These are phyloP conservation scores for Aspergillus vadensis DNA, from an alignment of 2,329 filamentous ascomycete genomes.

Conservation along the genomic window DNA sequence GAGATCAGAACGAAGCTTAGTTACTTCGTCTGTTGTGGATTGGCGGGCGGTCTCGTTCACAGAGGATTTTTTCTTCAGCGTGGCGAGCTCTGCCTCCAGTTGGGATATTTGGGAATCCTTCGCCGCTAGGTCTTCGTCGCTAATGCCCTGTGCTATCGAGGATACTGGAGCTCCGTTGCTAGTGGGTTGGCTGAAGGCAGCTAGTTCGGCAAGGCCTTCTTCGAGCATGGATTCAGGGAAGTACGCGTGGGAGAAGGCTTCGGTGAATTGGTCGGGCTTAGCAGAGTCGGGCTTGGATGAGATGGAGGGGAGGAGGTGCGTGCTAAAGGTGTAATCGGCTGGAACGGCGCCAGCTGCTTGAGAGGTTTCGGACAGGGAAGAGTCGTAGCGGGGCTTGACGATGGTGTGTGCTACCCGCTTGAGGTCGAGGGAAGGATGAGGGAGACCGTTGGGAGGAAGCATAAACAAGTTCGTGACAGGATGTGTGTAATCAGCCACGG, in stretches of 20 bases:
- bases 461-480: slow-evolving; percentile 82
- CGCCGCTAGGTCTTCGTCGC: slow-evolving; percentile 23
- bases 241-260: slow-evolving; percentile 41
- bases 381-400: slow-evolving; percentile 69
- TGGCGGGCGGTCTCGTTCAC: slow-evolving; percentile 41
- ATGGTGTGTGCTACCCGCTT: slow-evolving; percentile 62
- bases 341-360: slow-evolving; percentile 42
- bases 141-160: slow-evolving; percentile 12
- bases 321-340: slow-evolving; percentile 45
- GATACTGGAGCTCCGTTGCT: slow-evolving; percentile 23
- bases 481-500: slow-evolving; percentile 72
- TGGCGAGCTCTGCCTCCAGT: slow-evolving; percentile 44
- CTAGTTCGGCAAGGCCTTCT: slow-evolving; percentile 45
- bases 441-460: slow-evolving; percentile 60
- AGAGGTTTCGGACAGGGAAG: slow-evolving; percentile 39
- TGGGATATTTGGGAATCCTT: slow-evolving; percentile 31
- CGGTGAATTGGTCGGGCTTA: slow-evolving; percentile 33
- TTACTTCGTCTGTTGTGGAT: slow-evolving; percentile 37
- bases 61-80: slow-evolving; percentile 41
- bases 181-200: slow-evolving; percentile 30
- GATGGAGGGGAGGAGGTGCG: slow-evolving; percentile 36
- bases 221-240: slow-evolving; percentile 44
- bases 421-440: slow-evolving; percentile 32
- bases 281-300: slow-evolving; percentile 11
- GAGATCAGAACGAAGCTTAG: slow-evolving; percentile 40